Percentiles rank a stretch among this genome's conserved stretches.
Conservation (phyloP, 495 filamentous ascomycete species). For the Oidiodendron maius region DNA sequence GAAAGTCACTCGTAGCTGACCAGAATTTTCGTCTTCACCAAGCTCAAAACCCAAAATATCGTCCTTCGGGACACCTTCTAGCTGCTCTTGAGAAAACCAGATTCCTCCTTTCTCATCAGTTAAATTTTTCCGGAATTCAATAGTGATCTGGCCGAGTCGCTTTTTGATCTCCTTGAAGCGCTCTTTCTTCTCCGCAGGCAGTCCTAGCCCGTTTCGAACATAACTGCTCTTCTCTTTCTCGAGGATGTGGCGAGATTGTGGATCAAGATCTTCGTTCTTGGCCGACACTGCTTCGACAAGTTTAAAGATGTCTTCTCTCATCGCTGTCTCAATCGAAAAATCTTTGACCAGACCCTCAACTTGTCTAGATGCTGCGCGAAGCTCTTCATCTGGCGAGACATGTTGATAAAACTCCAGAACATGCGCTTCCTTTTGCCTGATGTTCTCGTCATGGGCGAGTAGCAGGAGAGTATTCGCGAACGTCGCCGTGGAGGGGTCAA, state of each 20-base stretch:
- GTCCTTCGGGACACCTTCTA: slow-evolving; percentile 51
- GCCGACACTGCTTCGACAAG: slow-evolving; percentile 56
- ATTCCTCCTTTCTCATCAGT: slow-evolving; percentile 52
- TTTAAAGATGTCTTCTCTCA: slow-evolving; percentile 64
- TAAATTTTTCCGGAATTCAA: slow-evolving; percentile 48
- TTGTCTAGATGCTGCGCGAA: slow-evolving; percentile 59
- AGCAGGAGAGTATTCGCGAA: slow-evolving; percentile 37
- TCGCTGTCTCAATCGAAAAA: slow-evolving; percentile 57
- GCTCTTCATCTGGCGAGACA: slow-evolving; percentile 26
- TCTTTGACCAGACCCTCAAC: slow-evolving; percentile 63
- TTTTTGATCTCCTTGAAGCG: slow-evolving; percentile 58
- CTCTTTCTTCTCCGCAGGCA: slow-evolving; percentile 37
- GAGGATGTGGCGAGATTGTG: slow-evolving; percentile 55
- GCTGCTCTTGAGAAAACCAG: slow-evolving; percentile 51
- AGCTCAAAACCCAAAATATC: slow-evolving; percentile 51
- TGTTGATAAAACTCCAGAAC: slow-evolving; percentile 44
- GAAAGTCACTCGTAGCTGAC: slow-evolving; percentile 48
- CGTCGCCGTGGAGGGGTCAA: slow-evolving; percentile 40
- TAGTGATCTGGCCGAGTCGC: slow-evolving; percentile 44
- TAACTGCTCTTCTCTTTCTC: slow-evolving; percentile 51
- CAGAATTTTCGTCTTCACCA: slow-evolving; percentile 60
- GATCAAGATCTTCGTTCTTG: slow-evolving; percentile 54
- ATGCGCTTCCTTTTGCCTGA: slow-evolving; percentile 30
- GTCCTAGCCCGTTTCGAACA: slow-evolving; percentile 44
- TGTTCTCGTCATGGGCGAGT: slow-evolving; percentile 40